Conservation (phyloP, 352 stramenopile species). For the Blastocystis hominis region DNA sequence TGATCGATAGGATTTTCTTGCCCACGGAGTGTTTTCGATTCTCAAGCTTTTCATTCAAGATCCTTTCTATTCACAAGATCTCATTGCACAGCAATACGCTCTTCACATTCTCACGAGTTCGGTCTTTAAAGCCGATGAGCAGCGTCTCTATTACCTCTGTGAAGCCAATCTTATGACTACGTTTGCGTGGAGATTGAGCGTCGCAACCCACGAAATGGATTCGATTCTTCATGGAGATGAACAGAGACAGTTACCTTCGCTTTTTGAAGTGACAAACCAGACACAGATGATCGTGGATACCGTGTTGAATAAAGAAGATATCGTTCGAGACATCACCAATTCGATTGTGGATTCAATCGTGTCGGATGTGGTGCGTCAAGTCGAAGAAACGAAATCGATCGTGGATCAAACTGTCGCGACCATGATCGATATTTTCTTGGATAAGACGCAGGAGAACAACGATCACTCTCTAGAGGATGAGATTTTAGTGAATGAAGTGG, state of each 20-base stretch:
- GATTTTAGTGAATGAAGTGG: neutral
- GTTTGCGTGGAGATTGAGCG: neutral
- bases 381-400: neutral
- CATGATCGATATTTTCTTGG: neutral
- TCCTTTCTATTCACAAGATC: neutral
- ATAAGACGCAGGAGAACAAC: neutral
- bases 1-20: neutral
- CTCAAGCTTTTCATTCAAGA: neutral
- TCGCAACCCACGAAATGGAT: neutral
- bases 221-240: neutral
- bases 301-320: neutral
- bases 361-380: neutral
- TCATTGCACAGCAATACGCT: neutral
- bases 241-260: neutral
- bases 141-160: neutral
- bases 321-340: neutral
- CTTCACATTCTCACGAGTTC: neutral
- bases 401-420: neutral
- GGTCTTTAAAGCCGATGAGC: neutral
- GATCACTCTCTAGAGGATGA: constrained; percentile 1
- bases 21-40: neutral
- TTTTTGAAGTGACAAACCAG: neutral
- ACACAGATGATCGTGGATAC: neutral
- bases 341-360: neutral
- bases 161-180: neutral